These are phyloP conservation scores for Hypomyces perniciosus DNA, from an alignment of 2,329 filamentous ascomycete species.

Conservation along the genomic window DNA sequence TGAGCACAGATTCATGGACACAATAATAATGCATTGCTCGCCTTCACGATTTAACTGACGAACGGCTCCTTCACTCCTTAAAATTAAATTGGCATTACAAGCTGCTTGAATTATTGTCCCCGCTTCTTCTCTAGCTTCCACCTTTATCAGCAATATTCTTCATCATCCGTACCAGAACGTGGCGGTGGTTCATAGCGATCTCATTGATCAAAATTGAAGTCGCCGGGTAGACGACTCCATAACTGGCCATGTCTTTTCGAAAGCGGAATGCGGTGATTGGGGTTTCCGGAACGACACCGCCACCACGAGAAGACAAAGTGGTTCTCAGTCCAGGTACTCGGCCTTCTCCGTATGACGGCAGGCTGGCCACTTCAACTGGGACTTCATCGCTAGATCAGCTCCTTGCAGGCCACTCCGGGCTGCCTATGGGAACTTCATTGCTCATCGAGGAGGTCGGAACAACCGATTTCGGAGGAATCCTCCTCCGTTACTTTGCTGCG, in stretches of 20 bases:
- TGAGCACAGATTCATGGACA: too few species aligned
- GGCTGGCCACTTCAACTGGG: constrained; percentile 84
- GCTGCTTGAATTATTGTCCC: too few species aligned
- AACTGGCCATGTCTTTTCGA: constrained; percentile 48
- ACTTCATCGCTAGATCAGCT: constrained; percentile 78
- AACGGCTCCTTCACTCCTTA: too few species aligned
- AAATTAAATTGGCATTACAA: too few species aligned
- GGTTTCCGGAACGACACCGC: constrained; percentile 19
- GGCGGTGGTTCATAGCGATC: too few species aligned
- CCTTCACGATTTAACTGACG: too few species aligned
- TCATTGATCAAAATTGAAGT: background rate
- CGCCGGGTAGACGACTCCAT: background rate
- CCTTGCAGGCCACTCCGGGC: constrained; percentile 77
- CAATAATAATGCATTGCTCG: too few species aligned
- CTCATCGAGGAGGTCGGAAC: constrained; percentile 85
- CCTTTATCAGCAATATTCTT: too few species aligned
- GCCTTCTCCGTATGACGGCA: constrained; percentile 83
- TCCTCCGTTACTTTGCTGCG: constrained; percentile 84
- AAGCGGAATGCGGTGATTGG: constrained; percentile 50
- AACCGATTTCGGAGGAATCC: constrained; percentile 82
- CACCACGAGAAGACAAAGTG: constrained; percentile 28
- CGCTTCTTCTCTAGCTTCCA: too few species aligned
- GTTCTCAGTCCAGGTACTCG: constrained; percentile 50
- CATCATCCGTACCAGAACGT: too few species aligned
- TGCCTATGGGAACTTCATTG: constrained; percentile 74